phyloP scores from a whole-genome alignment of 2,329 filamentous ascomycete genomes.

The Fusarium graminum region DNA sequence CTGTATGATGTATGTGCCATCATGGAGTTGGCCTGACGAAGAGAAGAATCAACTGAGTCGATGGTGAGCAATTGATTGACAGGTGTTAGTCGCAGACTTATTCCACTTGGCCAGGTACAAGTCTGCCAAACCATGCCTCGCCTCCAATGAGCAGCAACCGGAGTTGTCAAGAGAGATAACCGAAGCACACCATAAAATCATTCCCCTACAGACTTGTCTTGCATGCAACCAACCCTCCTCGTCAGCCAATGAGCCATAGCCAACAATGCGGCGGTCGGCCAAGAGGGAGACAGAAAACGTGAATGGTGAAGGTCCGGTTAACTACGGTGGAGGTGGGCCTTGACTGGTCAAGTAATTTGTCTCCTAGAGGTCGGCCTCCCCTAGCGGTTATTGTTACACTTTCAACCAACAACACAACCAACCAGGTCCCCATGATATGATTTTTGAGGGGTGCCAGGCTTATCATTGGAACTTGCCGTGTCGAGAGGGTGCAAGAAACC shows the following conservation, averaged over 20 bases:
- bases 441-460: constrained; percentile 24
- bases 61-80: neutral
- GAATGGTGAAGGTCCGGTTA: no score
- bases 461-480: constrained; percentile 25
- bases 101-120: constrained; percentile 32
- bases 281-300: no score
- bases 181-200: constrained; percentile 11
- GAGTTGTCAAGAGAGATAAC: constrained; percentile 16
- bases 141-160: constrained; percentile 23
- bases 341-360: no score
- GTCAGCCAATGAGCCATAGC: constrained; percentile 28
- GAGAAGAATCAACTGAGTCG: neutral
- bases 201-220: constrained; percentile 2
- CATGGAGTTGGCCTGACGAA: neutral
- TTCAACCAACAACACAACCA: constrained; percentile 36
- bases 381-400: constrained; percentile 38
- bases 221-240: constrained; percentile 28
- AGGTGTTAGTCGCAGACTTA: constrained; percentile 28
- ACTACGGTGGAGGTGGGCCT: no score
- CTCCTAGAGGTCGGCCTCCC: no score
- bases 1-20: neutral
- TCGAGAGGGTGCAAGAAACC: constrained; percentile 16
- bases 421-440: constrained; percentile 29
- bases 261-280: no score
- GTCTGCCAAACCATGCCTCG: constrained; percentile 1